These are phyloP conservation scores for Penicillium samsonianum DNA, from an alignment of 495 filamentous ascomycete species.

Conservation along the genomic window DNA sequence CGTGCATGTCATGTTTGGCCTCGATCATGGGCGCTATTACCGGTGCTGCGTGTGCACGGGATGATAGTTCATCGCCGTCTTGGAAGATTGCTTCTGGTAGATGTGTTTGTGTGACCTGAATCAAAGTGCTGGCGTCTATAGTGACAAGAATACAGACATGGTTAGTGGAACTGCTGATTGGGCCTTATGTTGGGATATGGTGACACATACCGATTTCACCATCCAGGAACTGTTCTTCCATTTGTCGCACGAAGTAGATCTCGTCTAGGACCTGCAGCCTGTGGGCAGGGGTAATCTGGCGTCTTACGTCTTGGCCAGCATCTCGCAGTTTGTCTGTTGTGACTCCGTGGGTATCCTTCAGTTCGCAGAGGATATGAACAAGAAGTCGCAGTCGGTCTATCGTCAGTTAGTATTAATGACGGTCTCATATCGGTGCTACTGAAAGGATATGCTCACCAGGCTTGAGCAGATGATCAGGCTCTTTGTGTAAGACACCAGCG, in stretches of 20 bases:
- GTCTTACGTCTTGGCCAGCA: slow-evolving; percentile 44
- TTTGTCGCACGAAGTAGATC: slow-evolving; percentile 65
- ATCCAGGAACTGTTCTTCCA: slow-evolving; percentile 61
- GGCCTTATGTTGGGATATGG: neutral
- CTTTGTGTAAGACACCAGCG: slow-evolving; percentile 61
- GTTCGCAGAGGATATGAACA: slow-evolving; percentile 59
- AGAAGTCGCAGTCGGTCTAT: slow-evolving; percentile 63
- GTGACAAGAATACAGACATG: neutral
- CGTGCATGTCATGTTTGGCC: slow-evolving; percentile 2
- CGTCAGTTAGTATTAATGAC: neutral
- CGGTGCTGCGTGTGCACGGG: slow-evolving; percentile 14
- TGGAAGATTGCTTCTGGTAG: slow-evolving; percentile 25
- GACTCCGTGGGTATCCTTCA: slow-evolving; percentile 42
- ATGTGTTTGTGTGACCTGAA: slow-evolving; percentile 27
- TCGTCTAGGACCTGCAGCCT: slow-evolving; percentile 56
- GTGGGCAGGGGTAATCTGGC: slow-evolving; percentile 38
- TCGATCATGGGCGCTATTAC: neutral
- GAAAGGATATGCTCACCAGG: slow-evolving; percentile 52
- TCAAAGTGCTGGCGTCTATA: slow-evolving; percentile 25
- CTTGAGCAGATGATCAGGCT: slow-evolving; percentile 80
- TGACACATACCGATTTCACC: slow-evolving; percentile 59
- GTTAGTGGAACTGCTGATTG: slow-evolving; percentile 3
- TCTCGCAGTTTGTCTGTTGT: slow-evolving; percentile 47
- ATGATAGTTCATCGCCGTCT: slow-evolving; percentile 13
- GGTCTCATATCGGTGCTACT: neutral